phyloP scores from a whole-genome alignment of 495 filamentous ascomycete genomes.

The Penicillium ucsense region DNA sequence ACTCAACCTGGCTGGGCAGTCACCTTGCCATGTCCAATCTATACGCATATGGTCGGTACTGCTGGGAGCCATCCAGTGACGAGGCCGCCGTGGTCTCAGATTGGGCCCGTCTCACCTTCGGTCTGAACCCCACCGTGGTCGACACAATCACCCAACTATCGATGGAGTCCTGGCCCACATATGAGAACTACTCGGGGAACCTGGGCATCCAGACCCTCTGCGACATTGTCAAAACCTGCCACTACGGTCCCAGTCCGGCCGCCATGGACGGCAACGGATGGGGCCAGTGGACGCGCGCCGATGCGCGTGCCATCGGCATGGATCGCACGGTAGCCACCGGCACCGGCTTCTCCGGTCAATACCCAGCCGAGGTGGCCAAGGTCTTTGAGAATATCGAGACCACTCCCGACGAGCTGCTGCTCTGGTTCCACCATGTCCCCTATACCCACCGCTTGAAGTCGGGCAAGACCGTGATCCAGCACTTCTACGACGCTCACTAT shows the following conservation, averaged over 20 bases:
- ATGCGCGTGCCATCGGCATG: slow-evolving; percentile 51
- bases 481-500: slow-evolving; percentile 64
- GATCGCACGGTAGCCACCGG: slow-evolving; percentile 56
- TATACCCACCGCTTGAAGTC: slow-evolving; percentile 53
- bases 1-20: slow-evolving; percentile 57
- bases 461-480: slow-evolving; percentile 61
- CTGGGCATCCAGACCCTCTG: slow-evolving; percentile 57
- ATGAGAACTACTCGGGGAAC: slow-evolving; percentile 59
- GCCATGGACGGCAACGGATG: slow-evolving; percentile 56
- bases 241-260: slow-evolving; percentile 55
- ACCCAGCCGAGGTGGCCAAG: slow-evolving; percentile 45
- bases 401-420: slow-evolving; percentile 55
- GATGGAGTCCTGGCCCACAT: slow-evolving; percentile 56
- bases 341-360: slow-evolving; percentile 55
- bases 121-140: slow-evolving; percentile 37
- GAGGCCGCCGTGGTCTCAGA: slow-evolving; percentile 41
- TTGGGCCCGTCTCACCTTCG: slow-evolving; percentile 56
- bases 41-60: slow-evolving; percentile 54
- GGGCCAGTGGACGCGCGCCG: slow-evolving; percentile 62
- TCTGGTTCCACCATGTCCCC: slow-evolving; percentile 66
- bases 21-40: slow-evolving; percentile 61
- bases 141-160: slow-evolving; percentile 49
- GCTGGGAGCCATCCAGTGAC: slow-evolving; percentile 45
- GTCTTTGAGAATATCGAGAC: slow-evolving; percentile 48
- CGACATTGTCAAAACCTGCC: slow-evolving; percentile 47